Conservation (phyloP, 345 rosid species). For the Brassica incana region DNA sequence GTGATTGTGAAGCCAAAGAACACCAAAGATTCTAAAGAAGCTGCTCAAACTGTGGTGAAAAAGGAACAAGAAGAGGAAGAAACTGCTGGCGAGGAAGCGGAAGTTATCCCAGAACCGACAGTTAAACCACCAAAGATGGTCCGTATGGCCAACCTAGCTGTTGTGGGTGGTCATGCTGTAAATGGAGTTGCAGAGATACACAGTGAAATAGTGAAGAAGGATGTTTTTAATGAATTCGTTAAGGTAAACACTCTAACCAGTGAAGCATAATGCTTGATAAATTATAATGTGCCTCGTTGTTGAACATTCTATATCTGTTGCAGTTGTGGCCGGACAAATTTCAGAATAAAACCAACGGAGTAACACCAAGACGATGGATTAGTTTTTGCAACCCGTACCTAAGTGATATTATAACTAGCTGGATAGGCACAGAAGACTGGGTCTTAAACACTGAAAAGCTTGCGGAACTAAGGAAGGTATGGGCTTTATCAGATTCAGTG, state of each 20-base stretch:
- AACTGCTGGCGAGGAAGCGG: slow-evolving; percentile 35
- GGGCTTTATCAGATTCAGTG: slow-evolving; percentile 11
- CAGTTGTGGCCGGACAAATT: slow-evolving; percentile 79
- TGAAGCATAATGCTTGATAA: background rate
- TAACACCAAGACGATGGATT: slow-evolving; percentile 86
- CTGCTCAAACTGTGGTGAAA: slow-evolving; percentile 26
- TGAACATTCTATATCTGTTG: slow-evolving; percentile 23
- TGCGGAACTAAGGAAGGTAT: slow-evolving; percentile 61
- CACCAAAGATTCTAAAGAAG: slow-evolving; percentile 41
- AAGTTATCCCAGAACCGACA: slow-evolving; percentile 44
- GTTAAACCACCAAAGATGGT: slow-evolving; percentile 54
- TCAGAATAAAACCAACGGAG: slow-evolving; percentile 84
- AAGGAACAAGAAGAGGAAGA: slow-evolving; percentile 38
- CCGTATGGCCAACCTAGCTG: slow-evolving; percentile 72
- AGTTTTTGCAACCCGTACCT: slow-evolving; percentile 68
- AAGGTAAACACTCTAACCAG: slow-evolving; percentile 43
- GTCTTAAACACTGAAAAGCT: slow-evolving; percentile 64
- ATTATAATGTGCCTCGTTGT: background rate
- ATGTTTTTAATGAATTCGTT: slow-evolving; percentile 67
- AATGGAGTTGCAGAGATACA: slow-evolving; percentile 85
- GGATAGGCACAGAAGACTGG: slow-evolving; percentile 81
- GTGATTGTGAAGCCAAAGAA: slow-evolving; percentile 57
- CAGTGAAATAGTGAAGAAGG: slow-evolving; percentile 71
- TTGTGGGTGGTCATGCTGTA: slow-evolving; percentile 66
- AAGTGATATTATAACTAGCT: slow-evolving; percentile 63